Evolutionary conservation across 1,284 basidiomycete genomes (phyloP), one percentile per base, ranked within the genome.

Genomic region (Fomitopsis betulina): DNA sequence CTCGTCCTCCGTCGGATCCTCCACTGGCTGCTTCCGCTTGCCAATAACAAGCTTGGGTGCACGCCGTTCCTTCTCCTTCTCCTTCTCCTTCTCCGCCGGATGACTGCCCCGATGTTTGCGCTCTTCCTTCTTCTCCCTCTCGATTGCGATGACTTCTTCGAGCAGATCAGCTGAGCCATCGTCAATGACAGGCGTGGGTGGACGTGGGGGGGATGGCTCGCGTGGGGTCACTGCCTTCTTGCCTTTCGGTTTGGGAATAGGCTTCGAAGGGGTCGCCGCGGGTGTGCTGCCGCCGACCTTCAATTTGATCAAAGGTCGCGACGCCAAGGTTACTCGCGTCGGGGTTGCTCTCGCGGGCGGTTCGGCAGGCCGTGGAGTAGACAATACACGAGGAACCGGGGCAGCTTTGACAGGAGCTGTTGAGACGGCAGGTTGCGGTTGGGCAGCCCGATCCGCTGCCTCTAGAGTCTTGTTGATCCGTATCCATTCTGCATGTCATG

Each of bases 121-220:
- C 63, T 77, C 74, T 71, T 76, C 70, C 73, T 79, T 76, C 67
- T 85, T 81, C 71, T 86, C 84, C 58, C 81, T 78, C 70, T 92
- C 89, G 49, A 91, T 88, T 8, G 89, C 89, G 55, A 92, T 81
- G 35, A 92, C 88, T 67, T 92, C 89, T 68, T 91, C 88, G 3
- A 91, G 75, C 45, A 92, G 76, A 66, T 92, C 89, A 61, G 87
- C 83, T 25, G 86, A 87, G 12, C 86, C 88, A 69, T 91, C 89
- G 63, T 90, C 88, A 47, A 87, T 80, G 65, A 83, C 84, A 4
- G 27, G 83, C 77, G 5, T 42, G 10, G 10, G 54, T 52, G 86
- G 84, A 3, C 85, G 83, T 0, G 83, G 84, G 12, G 78, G 77
- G 85, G 66, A 74, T 61, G 59, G 64, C 67, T 73, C 72, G 12